These are phyloP conservation scores for Yarrowia sp. DNA, from an alignment of 805 yeast species.

Conservation along the genomic window DNA sequence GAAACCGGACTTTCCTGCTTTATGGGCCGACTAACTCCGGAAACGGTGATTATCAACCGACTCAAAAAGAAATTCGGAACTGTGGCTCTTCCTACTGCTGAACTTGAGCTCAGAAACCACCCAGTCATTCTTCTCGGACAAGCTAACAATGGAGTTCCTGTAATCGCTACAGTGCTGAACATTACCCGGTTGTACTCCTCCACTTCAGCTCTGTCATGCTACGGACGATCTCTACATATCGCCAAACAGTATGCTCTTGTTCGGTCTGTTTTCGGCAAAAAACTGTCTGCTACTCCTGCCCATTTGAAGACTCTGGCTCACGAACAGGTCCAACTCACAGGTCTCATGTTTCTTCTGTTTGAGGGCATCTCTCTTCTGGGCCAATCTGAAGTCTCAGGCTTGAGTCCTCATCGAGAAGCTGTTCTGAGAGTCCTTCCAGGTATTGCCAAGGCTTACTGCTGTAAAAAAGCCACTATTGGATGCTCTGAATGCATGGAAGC, in stretches of 20 bases:
- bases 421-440: conserved; percentile 47
- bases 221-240: conserved; percentile 45
- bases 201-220: conserved; percentile 44
- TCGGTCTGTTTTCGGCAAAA: conserved; percentile 46
- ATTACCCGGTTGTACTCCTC: conserved; percentile 47
- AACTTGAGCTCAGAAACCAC: conserved; percentile 46
- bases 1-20: conserved; percentile 47
- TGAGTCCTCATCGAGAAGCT: conserved; percentile 41
- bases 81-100: conserved; percentile 49
- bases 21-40: conserved; percentile 45
- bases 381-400: conserved; percentile 42
- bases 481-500: conserved; percentile 50
- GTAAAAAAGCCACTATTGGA: conserved; percentile 46
- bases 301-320: conserved; percentile 46
- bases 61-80: conserved; percentile 49
- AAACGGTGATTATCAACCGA: conserved; percentile 45
- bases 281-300: conserved; percentile 43
- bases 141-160: conserved; percentile 46
- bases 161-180: conserved; percentile 47
- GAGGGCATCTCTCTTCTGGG: conserved; percentile 45
- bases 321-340: conserved; percentile 44
- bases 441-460: conserved; percentile 45
- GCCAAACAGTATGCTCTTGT: conserved; percentile 46
- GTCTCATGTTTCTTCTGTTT: conserved; percentile 44
- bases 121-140: conserved; percentile 43